These are phyloP conservation scores for Ascochyta lentis DNA, from an alignment of 2,329 filamentous ascomycete species.

Conservation along the genomic window DNA sequence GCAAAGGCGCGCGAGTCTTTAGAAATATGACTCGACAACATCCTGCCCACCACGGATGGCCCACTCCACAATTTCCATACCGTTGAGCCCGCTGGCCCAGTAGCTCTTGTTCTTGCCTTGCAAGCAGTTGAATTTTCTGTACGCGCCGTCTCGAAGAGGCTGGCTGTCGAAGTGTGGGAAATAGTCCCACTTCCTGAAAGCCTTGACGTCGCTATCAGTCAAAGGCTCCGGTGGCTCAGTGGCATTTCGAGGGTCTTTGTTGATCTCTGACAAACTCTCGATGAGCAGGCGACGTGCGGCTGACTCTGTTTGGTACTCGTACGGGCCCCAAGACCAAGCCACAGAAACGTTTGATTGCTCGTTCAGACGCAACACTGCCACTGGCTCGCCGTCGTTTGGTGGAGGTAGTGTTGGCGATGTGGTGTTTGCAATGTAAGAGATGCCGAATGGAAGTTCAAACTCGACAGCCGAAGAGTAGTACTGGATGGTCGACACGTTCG, in stretches of 20 bases:
- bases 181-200: slow-evolving; percentile 50
- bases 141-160: slow-evolving; percentile 36
- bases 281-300: slow-evolving; percentile 36
- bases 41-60: slow-evolving; percentile 45
- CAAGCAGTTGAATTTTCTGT: slow-evolving; percentile 41
- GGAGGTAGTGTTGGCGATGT: slow-evolving; percentile 35
- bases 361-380: slow-evolving; percentile 44
- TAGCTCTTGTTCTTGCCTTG: slow-evolving; percentile 48
- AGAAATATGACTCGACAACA: slow-evolving; percentile 45
- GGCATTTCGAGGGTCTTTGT: slow-evolving; percentile 47
- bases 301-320: slow-evolving; percentile 40
- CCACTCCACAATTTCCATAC: slow-evolving; percentile 50
- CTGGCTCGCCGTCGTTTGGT: slow-evolving; percentile 42
- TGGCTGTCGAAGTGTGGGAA: slow-evolving; percentile 46
- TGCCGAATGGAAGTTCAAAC: slow-evolving; percentile 44
- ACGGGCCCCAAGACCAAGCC: slow-evolving; percentile 48
- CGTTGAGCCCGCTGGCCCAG: slow-evolving; percentile 46
- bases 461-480: slow-evolving; percentile 48
- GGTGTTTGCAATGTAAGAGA: slow-evolving; percentile 43
- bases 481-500: slow-evolving; percentile 42
- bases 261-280: slow-evolving; percentile 42
- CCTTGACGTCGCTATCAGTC: slow-evolving; percentile 34
- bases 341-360: slow-evolving; percentile 40
- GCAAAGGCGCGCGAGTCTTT: neutral
- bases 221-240: slow-evolving; percentile 30